Evolutionary conservation across 768 basidiomycete genomes (phyloP).

Genomic region (Asterophora lycoperdoides): DNA sequence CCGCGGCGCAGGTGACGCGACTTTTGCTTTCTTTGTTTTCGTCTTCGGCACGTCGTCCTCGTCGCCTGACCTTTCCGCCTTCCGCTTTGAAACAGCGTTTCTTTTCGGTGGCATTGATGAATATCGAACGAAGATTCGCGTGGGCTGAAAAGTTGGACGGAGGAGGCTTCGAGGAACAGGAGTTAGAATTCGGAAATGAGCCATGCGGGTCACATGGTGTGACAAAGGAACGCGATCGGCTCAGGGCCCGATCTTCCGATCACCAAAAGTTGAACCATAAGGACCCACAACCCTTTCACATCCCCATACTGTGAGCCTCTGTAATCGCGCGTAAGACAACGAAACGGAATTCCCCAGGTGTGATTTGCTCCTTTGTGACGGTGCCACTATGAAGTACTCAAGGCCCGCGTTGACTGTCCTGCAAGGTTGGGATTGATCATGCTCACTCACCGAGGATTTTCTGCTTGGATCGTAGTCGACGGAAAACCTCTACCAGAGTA

Average conservation of each 20-base stretch:
- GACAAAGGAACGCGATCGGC: slow-evolving; percentile 7
- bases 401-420: neutral
- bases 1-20: neutral
- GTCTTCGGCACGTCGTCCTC: slow-evolving; percentile 22
- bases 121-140: neutral
- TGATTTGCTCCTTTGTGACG: neutral
- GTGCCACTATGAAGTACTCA: no score
- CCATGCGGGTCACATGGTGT: slow-evolving; percentile 4
- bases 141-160: neutral
- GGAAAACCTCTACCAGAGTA: slow-evolving; percentile 50
- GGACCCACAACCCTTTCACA: slow-evolving; percentile 1
- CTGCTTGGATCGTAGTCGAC: slow-evolving; percentile 63
- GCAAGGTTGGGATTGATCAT: slow-evolving; percentile 22
- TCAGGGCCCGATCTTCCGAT: slow-evolving; percentile 9
- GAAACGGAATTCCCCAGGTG: neutral
- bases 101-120: slow-evolving; percentile 13
- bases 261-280: slow-evolving; percentile 8
- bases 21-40: slow-evolving; percentile 20
- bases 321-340: neutral
- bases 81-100: slow-evolving; percentile 26
- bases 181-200: neutral
- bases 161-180: neutral
- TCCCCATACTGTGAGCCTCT: neutral
- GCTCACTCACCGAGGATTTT: slow-evolving; percentile 58
- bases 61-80: slow-evolving; percentile 22